Evolutionary conservation across 371 early-diverging fungal genomes (phyloP), one percentile per base, ranked within the genome.

Genomic region (Blastocladiella emersonii): DNA sequence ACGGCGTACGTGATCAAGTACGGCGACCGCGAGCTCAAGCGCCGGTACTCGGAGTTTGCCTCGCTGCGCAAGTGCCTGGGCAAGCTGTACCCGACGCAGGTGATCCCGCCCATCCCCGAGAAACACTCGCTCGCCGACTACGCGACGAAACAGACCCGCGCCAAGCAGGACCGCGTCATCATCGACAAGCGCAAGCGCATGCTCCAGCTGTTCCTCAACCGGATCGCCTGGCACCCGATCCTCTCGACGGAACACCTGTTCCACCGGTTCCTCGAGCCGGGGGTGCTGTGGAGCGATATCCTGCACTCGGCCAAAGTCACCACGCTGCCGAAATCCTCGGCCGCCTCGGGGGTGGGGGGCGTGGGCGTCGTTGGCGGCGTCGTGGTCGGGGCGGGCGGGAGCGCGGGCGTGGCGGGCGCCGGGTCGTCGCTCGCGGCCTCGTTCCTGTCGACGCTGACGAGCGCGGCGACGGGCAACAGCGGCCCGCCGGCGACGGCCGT

Each of bases 21-120:
- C 60, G 59, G 62, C 37, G 59, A 32, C 2, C n/a, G 30, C 39
- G 78, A 76, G 63, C 77, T 72, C 34, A 70, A 80, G 66, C 83
- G 91, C 65, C 82, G 98, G 45, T 97, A 97, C 72, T 91, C 92
- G 48, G 98, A 97, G 66, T 97, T 97, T 68, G 95, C 93, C 69
- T 83, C 89, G 21, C 75, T 97, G 60, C 78, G 91, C 61, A 83
- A 74, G 48, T 74, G 82, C 21, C 77, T 97, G 60, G 72, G 77
- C 36, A 73, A 79, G 45, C 78, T 89, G 51, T 86, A 94, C 70
- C 95, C 94, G 23, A 83, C 85, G 2, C 66, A 85, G 13, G 78
- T 92, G 36, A 83, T 95, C 25, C 95, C 98, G 25, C 94, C 94
- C 45, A 93, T 97, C 67, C 98, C 98, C 15, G 93, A 90, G 64